Base-by-base conservation (phyloP, 2,329 filamentous ascomycete genomes). In the Nannizzia gypsea region DNA sequence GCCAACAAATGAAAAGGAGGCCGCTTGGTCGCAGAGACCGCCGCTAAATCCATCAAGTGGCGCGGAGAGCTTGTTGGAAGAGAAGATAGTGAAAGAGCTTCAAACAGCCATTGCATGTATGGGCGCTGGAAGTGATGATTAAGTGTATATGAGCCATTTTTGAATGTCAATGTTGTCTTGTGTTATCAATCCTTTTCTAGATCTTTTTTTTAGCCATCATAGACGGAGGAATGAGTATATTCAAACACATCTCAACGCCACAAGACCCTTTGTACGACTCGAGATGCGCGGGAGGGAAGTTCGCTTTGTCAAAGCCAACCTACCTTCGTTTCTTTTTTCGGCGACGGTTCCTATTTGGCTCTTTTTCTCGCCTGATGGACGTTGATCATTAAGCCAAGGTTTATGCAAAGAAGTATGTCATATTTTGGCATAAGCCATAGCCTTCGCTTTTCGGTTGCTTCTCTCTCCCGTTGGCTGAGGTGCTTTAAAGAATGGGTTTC, bases 1-100 rank as follows among this genome's bases (percentile, higher is more conserved):
- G 57, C 84, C 90, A 0, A 79, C 88, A 20, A 88, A 83, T 28
- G 81, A 86, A 67, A 82, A 86, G 63, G 90, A 96, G 73, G 77
- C 81, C 48, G 85, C 85, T 64, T 85, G 81, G 75, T 69, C 71
- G 11, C 77, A 73, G 62, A 70, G 76, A 65, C 77, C 75, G 61
- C 69, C 73, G 6, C 60, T 66, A 1, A 65, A 72, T 60, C 72
- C 71, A 64, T 73, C 70, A 56, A 75, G 69, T 44, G 78, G 75
- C 0, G 75, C 76, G 2, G 83, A 86, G 67, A 91, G 81, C 69
- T 73, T 81, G 66, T 76, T 96, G 58, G 89, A 95, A 72, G 83
- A 87, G 68, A 89, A 86, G 74, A 83, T 93, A 5, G 77, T 92
- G 26, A 78, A 73, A 60, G 85, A 92, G 71, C 74, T 93, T 67